These are phyloP conservation scores for Argentina anserina DNA, from an alignment of 306 rosid species.

Conservation along the genomic window DNA sequence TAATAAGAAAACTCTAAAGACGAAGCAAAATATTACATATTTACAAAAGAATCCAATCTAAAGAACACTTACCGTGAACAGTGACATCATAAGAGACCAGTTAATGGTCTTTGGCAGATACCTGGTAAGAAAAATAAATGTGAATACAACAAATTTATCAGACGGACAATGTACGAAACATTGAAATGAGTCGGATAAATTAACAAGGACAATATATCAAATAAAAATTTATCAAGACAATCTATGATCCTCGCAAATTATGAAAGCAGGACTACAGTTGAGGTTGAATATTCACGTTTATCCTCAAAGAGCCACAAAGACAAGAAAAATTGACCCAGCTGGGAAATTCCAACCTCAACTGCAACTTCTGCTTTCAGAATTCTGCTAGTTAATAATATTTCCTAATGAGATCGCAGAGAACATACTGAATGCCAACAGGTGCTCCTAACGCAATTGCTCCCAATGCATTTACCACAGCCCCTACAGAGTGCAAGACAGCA, in stretches of 20 bases:
- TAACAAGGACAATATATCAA: neutral
- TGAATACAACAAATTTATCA: neutral
- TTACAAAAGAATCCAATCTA: neutral
- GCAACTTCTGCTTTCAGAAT: slow-evolving; percentile 17
- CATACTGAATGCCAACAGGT: slow-evolving; percentile 76
- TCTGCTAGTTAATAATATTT: slow-evolving; percentile 15
- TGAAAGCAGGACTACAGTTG: slow-evolving; percentile 4
- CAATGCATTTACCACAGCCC: slow-evolving; percentile 62
- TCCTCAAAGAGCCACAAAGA: neutral
- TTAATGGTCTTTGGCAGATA: slow-evolving; percentile 59
- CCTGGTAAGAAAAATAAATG: slow-evolving; percentile 44
- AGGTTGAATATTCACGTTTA: slow-evolving; percentile 11
- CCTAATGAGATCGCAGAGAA: slow-evolving; percentile 33
- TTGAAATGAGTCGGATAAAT: neutral
- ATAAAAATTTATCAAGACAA: neutral
- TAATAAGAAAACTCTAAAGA: neutral
- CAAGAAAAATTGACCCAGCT: neutral
- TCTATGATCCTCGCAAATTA: neutral
- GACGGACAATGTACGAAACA: neutral
- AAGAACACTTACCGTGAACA: slow-evolving; percentile 57
- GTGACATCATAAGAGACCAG: slow-evolving; percentile 88
- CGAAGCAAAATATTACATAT: neutral
- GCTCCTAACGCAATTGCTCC: slow-evolving; percentile 91
- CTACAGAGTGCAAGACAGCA: slow-evolving; percentile 39
- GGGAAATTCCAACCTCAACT: slow-evolving; percentile 29